These are phyloP conservation scores for Obba rivulosa DNA, from an alignment of 768 basidiomycete species.

Conservation along the genomic window DNA sequence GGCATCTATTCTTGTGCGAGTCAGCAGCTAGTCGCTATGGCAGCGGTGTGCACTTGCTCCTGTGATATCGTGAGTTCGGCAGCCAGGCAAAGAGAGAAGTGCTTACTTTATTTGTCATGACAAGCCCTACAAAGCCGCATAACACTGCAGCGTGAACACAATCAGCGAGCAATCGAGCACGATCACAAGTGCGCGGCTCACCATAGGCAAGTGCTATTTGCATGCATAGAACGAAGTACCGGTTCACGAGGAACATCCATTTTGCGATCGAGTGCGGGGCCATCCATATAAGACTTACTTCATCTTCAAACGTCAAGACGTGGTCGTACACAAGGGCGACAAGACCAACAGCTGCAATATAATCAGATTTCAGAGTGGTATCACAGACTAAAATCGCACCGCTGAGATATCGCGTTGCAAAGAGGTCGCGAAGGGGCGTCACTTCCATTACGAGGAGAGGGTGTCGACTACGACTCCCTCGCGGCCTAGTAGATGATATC, in stretches of 20 bases:
- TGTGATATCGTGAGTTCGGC: neutral
- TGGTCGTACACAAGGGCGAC: slow-evolving; percentile 37
- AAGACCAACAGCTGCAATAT: slow-evolving; percentile 25
- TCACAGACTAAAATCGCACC: slow-evolving; percentile 7
- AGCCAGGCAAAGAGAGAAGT: neutral
- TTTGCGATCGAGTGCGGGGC: slow-evolving; percentile 33
- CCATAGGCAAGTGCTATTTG: slow-evolving; percentile 22
- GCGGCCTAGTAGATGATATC: no score
- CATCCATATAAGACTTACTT: slow-evolving; percentile 36
- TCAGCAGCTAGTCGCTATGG: neutral
- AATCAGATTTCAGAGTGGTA: neutral
- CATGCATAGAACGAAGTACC: slow-evolving; percentile 30
- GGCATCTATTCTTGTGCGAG: slow-evolving; percentile 21
- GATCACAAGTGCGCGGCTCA: slow-evolving; percentile 11
- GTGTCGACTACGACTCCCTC: no score
- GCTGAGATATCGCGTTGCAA: slow-evolving; percentile 14
- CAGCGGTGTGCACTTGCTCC: slow-evolving; percentile 1
- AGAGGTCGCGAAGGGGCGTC: slow-evolving; percentile 9
- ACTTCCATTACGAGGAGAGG: neutral
- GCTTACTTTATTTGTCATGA: slow-evolving; percentile 14
- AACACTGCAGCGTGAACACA: slow-evolving; percentile 11
- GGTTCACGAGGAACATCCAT: slow-evolving; percentile 33
- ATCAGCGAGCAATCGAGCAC: neutral
- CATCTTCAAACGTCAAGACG: slow-evolving; percentile 33
- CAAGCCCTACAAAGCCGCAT: slow-evolving; percentile 15